Evolutionary conservation across 768 basidiomycete genomes (phyloP).

Genomic region (Tricholoma furcatifolium): DNA sequence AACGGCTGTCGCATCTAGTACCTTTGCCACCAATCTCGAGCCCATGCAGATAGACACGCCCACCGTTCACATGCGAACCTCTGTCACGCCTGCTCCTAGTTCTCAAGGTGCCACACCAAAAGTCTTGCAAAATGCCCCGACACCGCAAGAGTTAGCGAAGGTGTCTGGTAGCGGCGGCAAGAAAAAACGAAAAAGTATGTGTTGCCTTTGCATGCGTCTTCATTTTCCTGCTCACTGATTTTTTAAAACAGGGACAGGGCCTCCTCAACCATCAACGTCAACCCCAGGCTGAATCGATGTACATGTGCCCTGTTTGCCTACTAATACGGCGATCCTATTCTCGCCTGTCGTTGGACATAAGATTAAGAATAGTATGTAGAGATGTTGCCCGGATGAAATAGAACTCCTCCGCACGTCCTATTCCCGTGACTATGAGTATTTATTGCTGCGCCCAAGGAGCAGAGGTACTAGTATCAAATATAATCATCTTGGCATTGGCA

Average conservation of each 20-base stretch:
- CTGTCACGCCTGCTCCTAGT: constrained; percentile 40
- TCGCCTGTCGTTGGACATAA: background rate
- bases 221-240: constrained; percentile 3
- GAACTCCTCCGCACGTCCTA: no score
- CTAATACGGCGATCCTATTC: background rate
- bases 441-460: no score
- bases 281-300: constrained; percentile 27
- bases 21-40: constrained; percentile 30
- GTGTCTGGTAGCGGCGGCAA: constrained; percentile 52
- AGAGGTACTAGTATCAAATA: no score
- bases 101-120: constrained; percentile 28
- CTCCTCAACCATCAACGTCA: constrained; percentile 34
- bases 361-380: background rate
- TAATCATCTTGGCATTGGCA: constrained; percentile 37
- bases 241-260: constrained; percentile 27
- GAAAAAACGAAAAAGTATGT: constrained; percentile 78
- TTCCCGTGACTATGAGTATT: no score
- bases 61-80: constrained; percentile 32
- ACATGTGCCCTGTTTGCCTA: no score
- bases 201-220: constrained; percentile 1
- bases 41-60: constrained; percentile 32
- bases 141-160: constrained; percentile 49
- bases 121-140: constrained; percentile 29
- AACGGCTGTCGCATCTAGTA: constrained; percentile 44
- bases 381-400: no score